A percentile compares a stretch with the other conserved stretches of the same genome.
Evolutionary conservation across 495 filamentous ascomycete genomes (phyloP).

Genomic region (Parathielavia appendiculata): DNA sequence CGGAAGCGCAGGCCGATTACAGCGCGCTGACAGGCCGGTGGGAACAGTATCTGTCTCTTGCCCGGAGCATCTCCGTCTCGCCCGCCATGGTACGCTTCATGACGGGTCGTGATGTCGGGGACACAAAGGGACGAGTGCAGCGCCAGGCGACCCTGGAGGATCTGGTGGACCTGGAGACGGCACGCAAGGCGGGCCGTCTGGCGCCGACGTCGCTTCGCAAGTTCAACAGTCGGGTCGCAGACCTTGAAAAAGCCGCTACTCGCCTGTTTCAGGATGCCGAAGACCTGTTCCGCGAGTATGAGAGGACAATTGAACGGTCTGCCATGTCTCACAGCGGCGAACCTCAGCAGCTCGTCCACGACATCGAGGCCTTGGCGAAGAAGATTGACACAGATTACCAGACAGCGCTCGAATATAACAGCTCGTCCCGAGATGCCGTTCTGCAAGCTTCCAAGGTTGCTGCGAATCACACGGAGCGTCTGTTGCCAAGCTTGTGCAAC

Average conservation of each 20-base stretch:
- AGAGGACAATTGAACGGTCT: conserved; percentile 44
- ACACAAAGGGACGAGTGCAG: conserved; percentile 35
- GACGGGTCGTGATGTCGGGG: conserved; percentile 42
- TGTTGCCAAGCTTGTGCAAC: conserved; percentile 73
- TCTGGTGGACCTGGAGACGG: conserved; percentile 62
- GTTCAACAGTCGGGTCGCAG: conserved; percentile 41
- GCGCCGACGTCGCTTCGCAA: conserved; percentile 43
- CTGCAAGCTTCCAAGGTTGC: conserved; percentile 82
- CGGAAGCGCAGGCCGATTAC: conserved; percentile 67
- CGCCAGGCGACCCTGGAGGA: conserved; percentile 58
- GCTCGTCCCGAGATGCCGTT: conserved; percentile 65
- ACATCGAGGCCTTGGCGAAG: conserved; percentile 76
- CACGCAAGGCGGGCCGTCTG: conserved; percentile 57
- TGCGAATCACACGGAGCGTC: conserved; percentile 75
- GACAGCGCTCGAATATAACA: conserved; percentile 62
- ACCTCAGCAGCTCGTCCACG: conserved; percentile 58
- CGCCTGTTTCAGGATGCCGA: conserved; percentile 44
- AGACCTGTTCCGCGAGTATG: conserved; percentile 44
- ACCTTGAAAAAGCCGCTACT: conserved; percentile 44
- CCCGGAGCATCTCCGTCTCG: conserved; percentile 56
- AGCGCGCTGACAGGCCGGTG: conserved; percentile 57
- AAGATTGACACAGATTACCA: conserved; percentile 88
- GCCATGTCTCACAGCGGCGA: conserved; percentile 39
- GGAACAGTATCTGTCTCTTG: conserved; percentile 59
- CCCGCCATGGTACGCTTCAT: conserved; percentile 50